Conservation (phyloP, 2,329 filamentous ascomycete genomes). For the Paraphoma sp. region DNA sequence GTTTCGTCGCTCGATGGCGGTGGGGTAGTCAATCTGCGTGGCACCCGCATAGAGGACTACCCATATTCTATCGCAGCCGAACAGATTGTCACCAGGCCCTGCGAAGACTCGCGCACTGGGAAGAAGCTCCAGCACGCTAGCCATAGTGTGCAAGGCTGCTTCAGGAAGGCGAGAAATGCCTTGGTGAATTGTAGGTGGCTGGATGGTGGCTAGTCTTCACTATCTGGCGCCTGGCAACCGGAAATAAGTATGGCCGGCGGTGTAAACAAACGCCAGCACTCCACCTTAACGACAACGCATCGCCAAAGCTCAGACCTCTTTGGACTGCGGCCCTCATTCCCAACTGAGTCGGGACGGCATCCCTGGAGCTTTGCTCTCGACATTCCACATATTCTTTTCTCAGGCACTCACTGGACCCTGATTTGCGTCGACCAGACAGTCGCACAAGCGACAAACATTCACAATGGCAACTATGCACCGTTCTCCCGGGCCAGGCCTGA, state of each 20-base stretch:
- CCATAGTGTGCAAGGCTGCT: background rate
- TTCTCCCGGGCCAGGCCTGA: conserved; percentile 35
- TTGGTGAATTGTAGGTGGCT: background rate
- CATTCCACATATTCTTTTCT: conserved; percentile 2
- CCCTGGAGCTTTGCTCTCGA: conserved; percentile 10
- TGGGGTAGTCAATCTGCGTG: conserved; percentile 1
- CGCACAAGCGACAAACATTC: conserved; percentile 25
- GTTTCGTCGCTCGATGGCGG: background rate
- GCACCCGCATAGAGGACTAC: conserved; percentile 6
- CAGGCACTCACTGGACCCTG: conserved; percentile 18
- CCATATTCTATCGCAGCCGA: conserved; percentile 10
- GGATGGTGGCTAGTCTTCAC: background rate
- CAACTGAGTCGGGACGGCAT: conserved; percentile 11
- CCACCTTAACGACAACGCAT: conserved; percentile 24
- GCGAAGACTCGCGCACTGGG: conserved; percentile 4
- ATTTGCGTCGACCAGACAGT: conserved; percentile 16
- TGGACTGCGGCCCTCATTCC: conserved; percentile 2
- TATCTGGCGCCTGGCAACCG: conserved; percentile 3
- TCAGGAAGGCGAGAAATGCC: background rate
- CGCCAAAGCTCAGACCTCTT: conserved; percentile 12
- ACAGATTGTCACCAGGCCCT: background rate
- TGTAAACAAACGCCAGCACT: conserved; percentile 24
- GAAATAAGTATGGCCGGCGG: conserved; percentile 13
- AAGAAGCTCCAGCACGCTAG: background rate
- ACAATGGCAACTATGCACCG: conserved; percentile 43